Conservation (phyloP, 2,329 filamentous ascomycete genomes). For the Xylariales sp. region DNA sequence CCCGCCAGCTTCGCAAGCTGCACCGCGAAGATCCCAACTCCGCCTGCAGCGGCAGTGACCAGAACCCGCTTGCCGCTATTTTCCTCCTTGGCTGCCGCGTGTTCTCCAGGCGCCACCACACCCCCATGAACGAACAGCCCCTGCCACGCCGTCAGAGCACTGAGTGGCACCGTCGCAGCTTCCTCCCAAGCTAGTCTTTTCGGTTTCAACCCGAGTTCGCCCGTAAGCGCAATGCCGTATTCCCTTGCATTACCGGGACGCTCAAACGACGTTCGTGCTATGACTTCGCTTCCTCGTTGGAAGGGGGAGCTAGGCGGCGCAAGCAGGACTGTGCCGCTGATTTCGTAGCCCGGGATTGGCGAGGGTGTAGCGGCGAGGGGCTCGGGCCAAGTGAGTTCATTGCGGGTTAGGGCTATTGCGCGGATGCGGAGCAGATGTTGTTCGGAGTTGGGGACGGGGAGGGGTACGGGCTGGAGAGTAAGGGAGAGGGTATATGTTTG, state of each 20-base stretch:
- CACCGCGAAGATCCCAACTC: constrained; percentile 19
- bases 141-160: constrained; percentile 19
- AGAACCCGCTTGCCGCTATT: constrained; percentile 15
- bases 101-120: constrained; percentile 7
- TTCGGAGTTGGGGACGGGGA: background rate
- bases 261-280: background rate
- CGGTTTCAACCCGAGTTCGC: background rate
- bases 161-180: constrained; percentile 18
- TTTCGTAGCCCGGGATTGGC: background rate
- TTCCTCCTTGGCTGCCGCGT: background rate
- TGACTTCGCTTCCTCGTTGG: background rate
- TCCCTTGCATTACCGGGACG: background rate
- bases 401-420: background rate
- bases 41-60: constrained; percentile 18
- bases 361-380: background rate
- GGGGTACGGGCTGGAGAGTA: background rate
- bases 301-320: background rate
- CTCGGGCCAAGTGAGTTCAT: background rate
- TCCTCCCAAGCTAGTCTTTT: constrained; percentile 15
- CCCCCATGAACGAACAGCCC: constrained; percentile 18
- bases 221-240: background rate
- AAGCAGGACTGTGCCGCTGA: background rate
- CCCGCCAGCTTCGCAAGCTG: constrained; percentile 20
- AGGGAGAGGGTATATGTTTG: background rate
- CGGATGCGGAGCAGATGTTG: background rate